These are phyloP conservation scores for Entelexis sorbosivorans DNA, from an alignment of 1,139 yeast species.

Conservation along the genomic window DNA sequence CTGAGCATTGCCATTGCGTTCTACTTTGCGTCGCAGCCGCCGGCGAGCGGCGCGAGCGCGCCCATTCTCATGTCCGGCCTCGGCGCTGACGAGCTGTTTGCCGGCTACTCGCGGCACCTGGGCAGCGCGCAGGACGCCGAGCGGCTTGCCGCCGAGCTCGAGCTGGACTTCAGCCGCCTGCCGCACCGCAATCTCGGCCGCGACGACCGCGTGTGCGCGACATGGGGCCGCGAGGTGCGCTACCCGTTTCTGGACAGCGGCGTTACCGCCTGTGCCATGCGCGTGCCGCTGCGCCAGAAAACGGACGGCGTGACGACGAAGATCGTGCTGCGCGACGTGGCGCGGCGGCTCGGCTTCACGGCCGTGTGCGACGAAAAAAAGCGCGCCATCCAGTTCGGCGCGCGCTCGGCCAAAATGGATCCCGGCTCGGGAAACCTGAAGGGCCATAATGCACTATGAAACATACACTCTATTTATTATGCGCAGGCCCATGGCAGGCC, in stretches of 20 bases:
- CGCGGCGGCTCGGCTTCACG: conserved; percentile 38
- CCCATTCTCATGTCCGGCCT: conserved; percentile 71
- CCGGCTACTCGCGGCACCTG: conserved; percentile 79
- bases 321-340: conserved; percentile 51
- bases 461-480: neutral
- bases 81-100: conserved; percentile 96
- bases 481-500: no score
- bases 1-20: conserved; percentile 88
- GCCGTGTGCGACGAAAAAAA: conserved; percentile 68
- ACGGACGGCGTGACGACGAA: conserved; percentile 40
- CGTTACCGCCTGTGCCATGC: conserved; percentile 44
- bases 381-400: conserved; percentile 93
- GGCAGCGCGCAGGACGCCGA: conserved; percentile 30
- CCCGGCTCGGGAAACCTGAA: conserved; percentile 53
- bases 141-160: conserved; percentile 44
- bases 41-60: neutral
- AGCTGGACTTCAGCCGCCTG: conserved; percentile 58
- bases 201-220: conserved; percentile 76
- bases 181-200: conserved; percentile 75
- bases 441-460: conserved; percentile 47
- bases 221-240: conserved; percentile 83
- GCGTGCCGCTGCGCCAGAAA: conserved; percentile 30
- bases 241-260: conserved; percentile 72
- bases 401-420: conserved; percentile 88
- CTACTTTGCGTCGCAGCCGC: conserved; percentile 58